A percentile compares a stretch with the other conserved stretches of the same genome.
phyloP scores from a whole-genome alignment of 2,329 filamentous ascomycete species.

The Apiospora kogelbergensis region DNA sequence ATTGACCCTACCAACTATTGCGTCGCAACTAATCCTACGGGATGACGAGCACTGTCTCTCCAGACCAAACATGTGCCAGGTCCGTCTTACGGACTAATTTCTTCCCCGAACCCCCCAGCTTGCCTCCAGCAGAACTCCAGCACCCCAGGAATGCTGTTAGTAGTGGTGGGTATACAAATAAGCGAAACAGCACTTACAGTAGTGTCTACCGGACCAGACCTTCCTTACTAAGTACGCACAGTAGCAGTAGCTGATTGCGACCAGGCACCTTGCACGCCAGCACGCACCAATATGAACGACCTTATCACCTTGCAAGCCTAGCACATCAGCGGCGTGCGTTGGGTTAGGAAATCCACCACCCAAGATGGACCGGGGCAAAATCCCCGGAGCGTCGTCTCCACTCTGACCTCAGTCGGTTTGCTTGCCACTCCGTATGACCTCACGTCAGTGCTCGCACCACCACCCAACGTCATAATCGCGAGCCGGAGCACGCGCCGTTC shows the following conservation, averaged over 20 bases:
- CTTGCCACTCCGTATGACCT: constrained; percentile 1
- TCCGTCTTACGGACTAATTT: neutral
- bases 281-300: neutral
- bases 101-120: neutral
- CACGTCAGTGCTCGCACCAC: neutral
- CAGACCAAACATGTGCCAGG: neutral
- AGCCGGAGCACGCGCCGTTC: neutral
- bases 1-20: neutral
- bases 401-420: neutral
- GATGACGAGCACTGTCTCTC: neutral
- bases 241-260: neutral
- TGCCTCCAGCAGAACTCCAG: no score
- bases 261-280: neutral
- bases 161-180: neutral
- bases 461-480: neutral
- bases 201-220: neutral
- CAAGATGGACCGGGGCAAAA: neutral
- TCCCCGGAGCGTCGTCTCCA: neutral
- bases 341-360: neutral
- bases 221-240: neutral
- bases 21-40: neutral
- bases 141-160: neutral
- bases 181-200: neutral
- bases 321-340: neutral
- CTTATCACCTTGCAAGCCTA: neutral